Evolutionary conservation across 768 basidiomycete species (phyloP), one percentile per base, ranked within the genome.

Genomic region (Harrya chromipes): DNA sequence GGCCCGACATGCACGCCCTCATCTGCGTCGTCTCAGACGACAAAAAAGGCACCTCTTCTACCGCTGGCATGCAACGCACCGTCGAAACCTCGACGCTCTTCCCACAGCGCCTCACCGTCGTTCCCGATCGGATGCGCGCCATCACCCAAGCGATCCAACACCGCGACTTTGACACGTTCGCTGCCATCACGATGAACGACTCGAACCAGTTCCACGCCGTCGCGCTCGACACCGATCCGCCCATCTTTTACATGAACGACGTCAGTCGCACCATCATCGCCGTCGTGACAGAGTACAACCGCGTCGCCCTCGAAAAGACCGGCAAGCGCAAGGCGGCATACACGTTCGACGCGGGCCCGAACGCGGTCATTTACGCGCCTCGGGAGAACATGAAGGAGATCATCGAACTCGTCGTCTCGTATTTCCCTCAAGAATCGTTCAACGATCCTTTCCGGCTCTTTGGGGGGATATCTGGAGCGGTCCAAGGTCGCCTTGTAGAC

Each of bases 181-280:
- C 94, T 0, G 72, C 74, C 52, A 81, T 97, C 67, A 99, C 97
- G 19, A 99, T 98, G 93, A 83, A 81, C 42, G 97, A 99, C 68
- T 95, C 93, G 44, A 99, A 99, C 74, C 88, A 92, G 74, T 99
- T 99, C 83, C 97, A 99, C 65, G 94, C 97, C 23, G 92, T 97
- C 57, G 90, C 89, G 43, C 85, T 98, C 56, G 97, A 99, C 72
- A 98, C 97, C 0, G 83, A 87, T 37, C 97, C 97, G 1, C 97
- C 97, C 37, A 98, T 98, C 70, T 98, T 99, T 70, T 99, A 99
- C 77, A 85, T 99, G 83, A 97, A 97, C 74, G 97, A 99, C 70
- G 91, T 95, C 60, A 88, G 85, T 49, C 80, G 89, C n/a, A 70
- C 90, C n/a, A 91, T 99, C 72, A 91, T 99, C 65, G 76, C 85